Base-by-base conservation (phyloP, 1,139 yeast species). In the Hanseniaspora uvarum region DNA sequence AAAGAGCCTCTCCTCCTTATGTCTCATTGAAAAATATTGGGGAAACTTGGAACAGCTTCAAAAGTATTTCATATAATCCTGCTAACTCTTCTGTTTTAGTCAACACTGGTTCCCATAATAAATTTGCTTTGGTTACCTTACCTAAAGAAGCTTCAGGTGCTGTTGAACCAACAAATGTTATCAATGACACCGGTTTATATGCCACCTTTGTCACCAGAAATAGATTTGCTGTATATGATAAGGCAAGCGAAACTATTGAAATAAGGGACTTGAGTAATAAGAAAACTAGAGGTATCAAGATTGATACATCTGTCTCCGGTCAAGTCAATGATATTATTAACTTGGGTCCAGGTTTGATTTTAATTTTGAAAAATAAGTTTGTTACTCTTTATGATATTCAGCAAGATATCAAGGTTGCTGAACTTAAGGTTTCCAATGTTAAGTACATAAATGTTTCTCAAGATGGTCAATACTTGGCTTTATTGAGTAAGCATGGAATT, bases 121-220 rank as follows among this genome's bases (percentile, higher is more conserved):
- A 76, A 58, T 92, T 86, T 67, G 87, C 92, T 45, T 76, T 88
- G 60, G 79, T 86, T 57, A 72, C 80, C 8, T 72, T 92, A 59
- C 96, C 98, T 57, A 84, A 85, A 62, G 94, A 87, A 67, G 83
- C 85, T 45, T 81, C 94, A 51, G 96, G 96, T 58, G 95, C 96
- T 18, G 80, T 86, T 61, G 97, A 89, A 65, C 95, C 96, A 54
- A 76, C 83, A 21, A 83, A 83, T 59, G 73, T 84, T 51, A 74
- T 84, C 60, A 81, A 80, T 63, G 97, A 96, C 56, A 80, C 80
- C 56, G 96, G 94, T 47, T 81, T 80, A 63, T 81, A 80, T 68
- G 98, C 97, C 21, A 75, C 84, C 55, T 94, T 92, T 68, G 86
- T 94, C 61, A 87, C 96, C 19, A 83, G 98, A 68, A 92, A 92